Evolutionary conservation across 2,329 filamentous ascomycete species (phyloP).

Genomic region (Alternaria conjuncta): DNA sequence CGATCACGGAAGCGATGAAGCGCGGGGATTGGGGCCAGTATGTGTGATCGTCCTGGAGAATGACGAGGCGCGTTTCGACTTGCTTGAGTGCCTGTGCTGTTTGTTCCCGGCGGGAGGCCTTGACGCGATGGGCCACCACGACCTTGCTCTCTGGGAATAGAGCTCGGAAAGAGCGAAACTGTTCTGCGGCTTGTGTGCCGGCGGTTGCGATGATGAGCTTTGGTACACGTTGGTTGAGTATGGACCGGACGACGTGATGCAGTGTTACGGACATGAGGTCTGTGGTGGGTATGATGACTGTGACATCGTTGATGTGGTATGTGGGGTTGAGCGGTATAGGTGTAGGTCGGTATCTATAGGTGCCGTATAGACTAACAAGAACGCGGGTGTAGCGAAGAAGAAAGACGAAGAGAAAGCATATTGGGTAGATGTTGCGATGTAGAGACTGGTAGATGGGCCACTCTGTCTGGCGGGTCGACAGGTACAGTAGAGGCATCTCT

Average conservation of each 20-base stretch:
- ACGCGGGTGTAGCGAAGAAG: neutral
- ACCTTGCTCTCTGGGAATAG: neutral
- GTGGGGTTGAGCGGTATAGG: neutral
- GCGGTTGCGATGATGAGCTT: neutral
- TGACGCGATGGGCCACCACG: neutral
- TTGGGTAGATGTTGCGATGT: neutral
- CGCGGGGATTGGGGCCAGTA: neutral
- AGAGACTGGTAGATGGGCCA: neutral
- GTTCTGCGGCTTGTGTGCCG: neutral
- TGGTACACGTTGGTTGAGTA: neutral
- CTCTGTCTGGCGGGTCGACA: neutral
- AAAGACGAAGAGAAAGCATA: neutral
- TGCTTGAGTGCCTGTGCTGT: neutral
- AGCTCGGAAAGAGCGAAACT: neutral
- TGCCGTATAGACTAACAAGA: neutral
- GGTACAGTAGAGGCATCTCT: neutral
- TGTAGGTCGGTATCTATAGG: neutral
- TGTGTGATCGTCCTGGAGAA: neutral
- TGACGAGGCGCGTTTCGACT: neutral
- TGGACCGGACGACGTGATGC: neutral
- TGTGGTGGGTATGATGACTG: neutral
- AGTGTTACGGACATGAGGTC: neutral
- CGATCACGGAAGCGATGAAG: neutral
- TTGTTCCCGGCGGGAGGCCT: neutral
- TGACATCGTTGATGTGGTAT: neutral